These are phyloP conservation scores for Singerocomus rubriflavus DNA, from an alignment of 1,284 basidiomycete species.

Conservation along the genomic window DNA sequence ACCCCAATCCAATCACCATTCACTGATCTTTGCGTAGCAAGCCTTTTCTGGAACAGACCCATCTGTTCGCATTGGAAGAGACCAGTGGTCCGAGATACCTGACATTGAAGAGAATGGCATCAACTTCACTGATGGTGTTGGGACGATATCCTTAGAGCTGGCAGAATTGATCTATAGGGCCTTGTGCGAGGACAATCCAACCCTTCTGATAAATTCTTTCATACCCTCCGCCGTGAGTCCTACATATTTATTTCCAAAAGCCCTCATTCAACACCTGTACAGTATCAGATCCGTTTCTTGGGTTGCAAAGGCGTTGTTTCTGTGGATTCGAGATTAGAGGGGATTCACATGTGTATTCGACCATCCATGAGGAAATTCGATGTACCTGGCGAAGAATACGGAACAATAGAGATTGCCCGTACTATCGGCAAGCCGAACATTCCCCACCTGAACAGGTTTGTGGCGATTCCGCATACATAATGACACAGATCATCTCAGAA, in stretches of 20 bases:
- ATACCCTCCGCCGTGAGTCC: constrained; percentile 59
- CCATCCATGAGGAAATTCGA: constrained; percentile 50
- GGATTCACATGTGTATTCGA: constrained; percentile 38
- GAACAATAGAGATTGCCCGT: constrained; percentile 68
- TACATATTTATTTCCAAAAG: not conserved
- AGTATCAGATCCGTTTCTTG: constrained; percentile 76
- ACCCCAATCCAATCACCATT: not conserved
- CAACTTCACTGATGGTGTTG: constrained; percentile 72
- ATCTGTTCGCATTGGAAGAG: constrained; percentile 34
- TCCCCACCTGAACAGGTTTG: constrained; percentile 64
- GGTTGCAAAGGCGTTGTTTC: constrained; percentile 59
- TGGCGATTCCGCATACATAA: not conserved
- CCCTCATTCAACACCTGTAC: constrained; percentile 1
- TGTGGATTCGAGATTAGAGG: constrained; percentile 38
- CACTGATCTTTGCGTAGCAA: constrained; percentile 32
- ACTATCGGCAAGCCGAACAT: constrained; percentile 54
- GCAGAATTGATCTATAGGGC: constrained; percentile 55
- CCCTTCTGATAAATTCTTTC: constrained; percentile 33
- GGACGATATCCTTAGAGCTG: constrained; percentile 65
- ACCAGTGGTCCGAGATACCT: constrained; percentile 33
- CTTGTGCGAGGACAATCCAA: constrained; percentile 44
- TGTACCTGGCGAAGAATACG: constrained; percentile 39
- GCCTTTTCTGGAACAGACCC: constrained; percentile 50
- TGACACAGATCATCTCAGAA: not conserved
- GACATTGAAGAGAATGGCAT: constrained; percentile 36